Base-by-base conservation (phyloP, 225 moss, liverwort and hornwort species). In the Climacium dendroides region DNA sequence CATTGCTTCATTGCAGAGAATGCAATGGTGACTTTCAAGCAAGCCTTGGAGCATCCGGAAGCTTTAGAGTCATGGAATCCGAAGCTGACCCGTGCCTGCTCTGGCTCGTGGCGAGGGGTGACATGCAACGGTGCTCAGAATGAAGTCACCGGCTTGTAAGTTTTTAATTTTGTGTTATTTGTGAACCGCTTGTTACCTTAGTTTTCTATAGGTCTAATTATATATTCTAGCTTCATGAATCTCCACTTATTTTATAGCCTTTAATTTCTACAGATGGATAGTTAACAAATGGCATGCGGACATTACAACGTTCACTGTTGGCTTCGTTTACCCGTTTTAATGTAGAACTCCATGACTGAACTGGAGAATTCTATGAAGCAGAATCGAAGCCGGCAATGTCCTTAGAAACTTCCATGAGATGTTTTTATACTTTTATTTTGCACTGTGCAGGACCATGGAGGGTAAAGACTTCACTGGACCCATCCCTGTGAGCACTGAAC, bases 91-190 rank as follows among this genome's bases (percentile, higher is more conserved):
- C 84, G 30, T 6, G 91, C 86, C 0, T 94, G 94, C 83, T 94
- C 92, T 3, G 94, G 92, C 47, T n/a, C 75, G 1, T 94, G 94
- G 94, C 88, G 92, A 30, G 94, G 94, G 8, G 89, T 94, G 34
- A 26, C 22, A 7, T 94, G 94, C 90, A 85, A 90, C 25, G 58
- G 83, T 8, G 91, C 88, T 67, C 87, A 81, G 28, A 81, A 85
- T 62, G 77, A 83, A 18, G 54, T 94, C 63, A 92, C 89, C 25
- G 90, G 81, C 80, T 88, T 94, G 94, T 94, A 87, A 88, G 78
- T 67, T 53, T 53, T 18, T 13, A 19, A 16, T 37, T 25, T 28
- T 50, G 28, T n/a, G 41, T 29, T 23, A 32, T 60, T 59, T 50
- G 3, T 43, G 25, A 24, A 53, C 35, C 34, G 9, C 78, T 41